Evolutionary conservation across 768 basidiomycete species (phyloP).

Genomic region (Mrakia hoshinonis): DNA sequence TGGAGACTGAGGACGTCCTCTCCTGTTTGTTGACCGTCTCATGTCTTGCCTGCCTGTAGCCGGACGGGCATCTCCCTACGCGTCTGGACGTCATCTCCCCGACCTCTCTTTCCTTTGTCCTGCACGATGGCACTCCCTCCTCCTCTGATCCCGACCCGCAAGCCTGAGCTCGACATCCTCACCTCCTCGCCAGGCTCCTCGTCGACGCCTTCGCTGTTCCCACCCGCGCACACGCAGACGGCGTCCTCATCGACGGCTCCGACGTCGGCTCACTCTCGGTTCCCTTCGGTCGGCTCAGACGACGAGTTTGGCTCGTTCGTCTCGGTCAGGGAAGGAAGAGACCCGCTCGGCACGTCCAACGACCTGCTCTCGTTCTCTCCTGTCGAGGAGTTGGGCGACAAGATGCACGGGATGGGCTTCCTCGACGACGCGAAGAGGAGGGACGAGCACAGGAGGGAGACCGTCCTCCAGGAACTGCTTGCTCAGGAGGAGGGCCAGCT

Average conservation of each 20-base stretch:
- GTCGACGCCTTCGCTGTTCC: background rate
- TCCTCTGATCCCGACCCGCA: constrained; percentile 7
- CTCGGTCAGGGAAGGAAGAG: background rate
- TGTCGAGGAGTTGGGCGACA: background rate
- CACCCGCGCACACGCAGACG: background rate
- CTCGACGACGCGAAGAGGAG: constrained; percentile 52
- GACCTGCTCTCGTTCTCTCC: constrained; percentile 6
- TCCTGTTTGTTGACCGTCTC: no score
- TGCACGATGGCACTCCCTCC: constrained; percentile 6
- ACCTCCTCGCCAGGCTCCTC: background rate
- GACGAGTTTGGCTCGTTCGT: constrained; percentile 18
- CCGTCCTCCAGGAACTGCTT: constrained; percentile 57
- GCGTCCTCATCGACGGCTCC: background rate
- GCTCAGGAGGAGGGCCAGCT: constrained; percentile 62
- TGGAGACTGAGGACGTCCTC: no score
- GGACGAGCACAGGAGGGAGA: constrained; percentile 49
- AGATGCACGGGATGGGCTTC: constrained; percentile 41
- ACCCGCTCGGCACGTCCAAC: background rate
- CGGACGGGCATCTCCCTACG: background rate
- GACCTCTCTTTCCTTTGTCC: background rate
- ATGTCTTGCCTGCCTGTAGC: no score
- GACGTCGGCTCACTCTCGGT: background rate
- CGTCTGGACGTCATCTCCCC: background rate
- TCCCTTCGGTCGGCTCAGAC: constrained; percentile 1
- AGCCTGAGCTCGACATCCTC: background rate